Evolutionary conservation across 176 grass and related monocot genomes (phyloP).

Genomic region (Phragmites australis): DNA sequence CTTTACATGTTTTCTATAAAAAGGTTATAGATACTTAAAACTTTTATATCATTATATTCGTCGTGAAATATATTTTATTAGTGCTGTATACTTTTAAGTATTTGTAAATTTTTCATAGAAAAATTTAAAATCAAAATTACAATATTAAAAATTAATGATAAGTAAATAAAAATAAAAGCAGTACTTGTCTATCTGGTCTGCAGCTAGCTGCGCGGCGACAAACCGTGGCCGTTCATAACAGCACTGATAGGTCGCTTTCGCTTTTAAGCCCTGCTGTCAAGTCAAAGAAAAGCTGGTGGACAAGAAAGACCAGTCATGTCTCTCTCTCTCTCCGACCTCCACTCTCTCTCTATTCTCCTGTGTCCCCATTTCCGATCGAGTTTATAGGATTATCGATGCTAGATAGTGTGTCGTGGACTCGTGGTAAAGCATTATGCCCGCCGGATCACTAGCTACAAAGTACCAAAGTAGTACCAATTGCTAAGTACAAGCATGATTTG

Average conservation of each 20-base stretch:
- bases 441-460: background rate
- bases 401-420: background rate
- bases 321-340: constrained; percentile 6
- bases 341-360: background rate
- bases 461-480: too few relatives aligned
- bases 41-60: too few relatives aligned
- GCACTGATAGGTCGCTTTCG: constrained; percentile 47
- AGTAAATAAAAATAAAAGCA: too few relatives aligned
- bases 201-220: background rate
- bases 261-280: constrained; percentile 45
- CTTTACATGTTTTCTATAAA: too few relatives aligned
- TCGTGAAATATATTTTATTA: too few relatives aligned
- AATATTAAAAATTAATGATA: too few relatives aligned
- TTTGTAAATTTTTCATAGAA: too few relatives aligned
- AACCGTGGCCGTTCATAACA: constrained; percentile 45
- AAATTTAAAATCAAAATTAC: too few relatives aligned
- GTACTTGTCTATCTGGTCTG: too few relatives aligned
- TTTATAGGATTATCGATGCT: background rate
- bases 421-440: background rate
- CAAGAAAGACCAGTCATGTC: constrained; percentile 33
- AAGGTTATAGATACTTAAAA: too few relatives aligned
- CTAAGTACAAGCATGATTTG: background rate
- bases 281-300: constrained; percentile 44
- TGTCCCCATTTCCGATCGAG: background rate
- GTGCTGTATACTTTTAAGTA: too few relatives aligned